Evolutionary conservation across 257 asterid species (phyloP).

Genomic region (Solanum pennellii): DNA sequence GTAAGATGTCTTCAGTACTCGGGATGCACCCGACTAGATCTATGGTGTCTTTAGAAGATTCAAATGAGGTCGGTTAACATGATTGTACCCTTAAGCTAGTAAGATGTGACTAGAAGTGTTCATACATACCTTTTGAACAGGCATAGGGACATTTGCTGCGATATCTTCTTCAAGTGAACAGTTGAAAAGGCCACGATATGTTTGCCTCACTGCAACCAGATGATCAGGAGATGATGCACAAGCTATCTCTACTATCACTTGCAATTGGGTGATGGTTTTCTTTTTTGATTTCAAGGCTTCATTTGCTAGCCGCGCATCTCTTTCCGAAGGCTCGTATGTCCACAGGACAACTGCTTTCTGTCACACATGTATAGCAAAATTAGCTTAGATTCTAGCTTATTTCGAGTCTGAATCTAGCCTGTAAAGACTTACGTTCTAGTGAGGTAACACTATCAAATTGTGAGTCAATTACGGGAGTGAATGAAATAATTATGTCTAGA

Average conservation of each 20-base stretch:
- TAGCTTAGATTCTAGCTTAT: background rate
- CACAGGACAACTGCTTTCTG: conserved; percentile 68
- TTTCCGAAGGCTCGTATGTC: conserved; percentile 63
- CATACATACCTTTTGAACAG: conserved; percentile 47
- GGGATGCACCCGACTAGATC: background rate
- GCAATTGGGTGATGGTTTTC: conserved; percentile 37
- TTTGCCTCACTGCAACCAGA: conserved; percentile 53
- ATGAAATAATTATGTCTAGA: background rate
- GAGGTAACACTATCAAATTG: background rate
- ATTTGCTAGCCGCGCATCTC: conserved; percentile 72
- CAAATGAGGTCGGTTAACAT: background rate
- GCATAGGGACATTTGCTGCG: conserved; percentile 33
- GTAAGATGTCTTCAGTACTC: background rate
- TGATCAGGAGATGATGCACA: conserved; percentile 70
- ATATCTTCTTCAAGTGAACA: conserved; percentile 74
- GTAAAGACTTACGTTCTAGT: background rate
- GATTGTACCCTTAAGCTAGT: background rate
- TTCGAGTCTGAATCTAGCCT: background rate
- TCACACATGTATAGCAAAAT: background rate
- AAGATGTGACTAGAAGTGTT: background rate
- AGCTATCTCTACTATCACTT: conserved; percentile 68
- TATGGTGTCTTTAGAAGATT: background rate
- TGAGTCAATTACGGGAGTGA: background rate
- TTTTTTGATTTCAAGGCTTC: conserved; percentile 44
- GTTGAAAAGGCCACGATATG: conserved; percentile 46